Base-by-base conservation (phyloP, 2,329 filamentous ascomycete genomes). In the Xylaria hypoxylon region DNA sequence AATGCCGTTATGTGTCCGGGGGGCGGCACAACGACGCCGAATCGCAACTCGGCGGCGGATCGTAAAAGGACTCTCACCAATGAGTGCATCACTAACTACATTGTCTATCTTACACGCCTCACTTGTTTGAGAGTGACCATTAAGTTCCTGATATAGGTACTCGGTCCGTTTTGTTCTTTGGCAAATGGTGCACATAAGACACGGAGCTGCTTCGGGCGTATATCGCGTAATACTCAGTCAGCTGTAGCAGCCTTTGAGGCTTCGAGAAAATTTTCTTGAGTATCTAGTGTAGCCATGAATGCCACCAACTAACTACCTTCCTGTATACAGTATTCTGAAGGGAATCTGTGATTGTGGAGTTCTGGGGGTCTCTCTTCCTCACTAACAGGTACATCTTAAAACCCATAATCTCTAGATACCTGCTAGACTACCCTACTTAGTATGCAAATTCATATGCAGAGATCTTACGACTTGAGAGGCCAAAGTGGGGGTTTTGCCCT, bases 91-190 rank as follows among this genome's bases (percentile, higher is more conserved):
- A 38, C 56, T 56, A 48, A 35, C 24, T 31, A 51, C 24, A n/a
- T 55, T 31, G 19, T 56, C 4, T 65, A 55, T 40, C 31, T n/a
- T 56, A 64, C 60, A 59, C 62, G 15, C 26, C 6, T 28, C 5
- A 24, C 35, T 26, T 51, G 19, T 33, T 56, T 50, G 33, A 33
- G 35, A 13, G 28, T 19, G 26, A 8, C 15, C 28, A 35, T 31
- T 33, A 17, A 33, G 7, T 28, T 50, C 8, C 28, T 33, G 50
- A 28, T 56, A 22, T 38, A 28, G 22, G 17, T 13, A 26, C 33
- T 19, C 15, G 35, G n/a, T 64, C 17, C 44, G 19, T 59, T 26
- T 35, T 55, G 15, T 64, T 42, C 55, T 35, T 40, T 13, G 24
- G 17, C 22, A n/a, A 26, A 40, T 52, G 13, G 10, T 26, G 48